Evolutionary conservation across 495 filamentous ascomycete genomes (phyloP), one percentile per base, ranked within the genome.

Genomic region (Neurospora sp.): DNA sequence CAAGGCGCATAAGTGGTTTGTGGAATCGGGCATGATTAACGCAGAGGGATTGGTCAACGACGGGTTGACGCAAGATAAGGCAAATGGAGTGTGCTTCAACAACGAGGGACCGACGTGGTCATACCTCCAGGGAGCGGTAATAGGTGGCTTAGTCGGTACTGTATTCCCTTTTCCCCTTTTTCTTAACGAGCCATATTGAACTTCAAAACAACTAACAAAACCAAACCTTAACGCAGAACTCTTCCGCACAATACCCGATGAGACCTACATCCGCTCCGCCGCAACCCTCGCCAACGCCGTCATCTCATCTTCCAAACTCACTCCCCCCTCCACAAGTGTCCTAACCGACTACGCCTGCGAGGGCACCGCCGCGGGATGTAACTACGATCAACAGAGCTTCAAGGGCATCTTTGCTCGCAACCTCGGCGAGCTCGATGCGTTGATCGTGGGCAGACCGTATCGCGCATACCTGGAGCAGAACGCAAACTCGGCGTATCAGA

Each of bases 121-220:
- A 0, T 94, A 94, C 81, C 93, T 93, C 77, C 91, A 94, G 77
- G 91, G 91, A 27, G 90, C 92, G 37, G 84, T 93, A 35, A 84
- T 93, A 16, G 90, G 90, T 8, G 92, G 84, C 0, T 83, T 92
- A 0, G 86, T 89, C 7, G 90, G 92, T 79, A 81, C 88, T 40
- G 40, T 6, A 0, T 14, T 35, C 42, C 35, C 40, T 22, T 40
- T 27, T 14, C 0, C 37, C 22, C 41, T 1, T 48, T 40, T 22
- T 22, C 39, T 10, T 40, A 20, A 8, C 42, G 27, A 27, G 40
- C 16, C 9, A 9, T 16, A 7, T 12, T 27, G 35, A 17, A 27
- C 79, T 82, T 82, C 74, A 81, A 75, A 70, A 85, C 86, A 1
- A 80, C 76, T 1, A 71, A 70, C 3, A 73, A 78, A 78, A 27